A percentile compares a stretch with the other conserved stretches of the same genome.
Conservation (phyloP, 1,284 basidiomycete genomes). For the Thecaphora frezii region DNA sequence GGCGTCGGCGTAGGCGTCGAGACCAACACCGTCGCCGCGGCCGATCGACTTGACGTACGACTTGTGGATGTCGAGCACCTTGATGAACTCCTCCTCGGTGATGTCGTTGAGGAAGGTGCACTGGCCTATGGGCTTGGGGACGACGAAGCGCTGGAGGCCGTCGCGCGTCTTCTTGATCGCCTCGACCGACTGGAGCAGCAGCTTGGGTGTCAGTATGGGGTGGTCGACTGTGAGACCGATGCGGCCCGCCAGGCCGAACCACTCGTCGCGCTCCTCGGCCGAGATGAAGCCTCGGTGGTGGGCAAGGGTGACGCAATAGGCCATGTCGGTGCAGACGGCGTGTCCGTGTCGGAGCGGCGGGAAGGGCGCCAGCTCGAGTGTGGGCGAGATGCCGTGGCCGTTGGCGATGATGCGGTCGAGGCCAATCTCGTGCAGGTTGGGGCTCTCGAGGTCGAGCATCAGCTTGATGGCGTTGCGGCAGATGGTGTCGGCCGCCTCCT, state of each 20-base stretch:
- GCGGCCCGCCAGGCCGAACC: slow-evolving; percentile 59
- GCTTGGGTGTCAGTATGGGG: slow-evolving; percentile 59
- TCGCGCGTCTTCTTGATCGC: slow-evolving; percentile 63
- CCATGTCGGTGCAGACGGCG: slow-evolving; percentile 62
- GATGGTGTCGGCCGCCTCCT: slow-evolving; percentile 58
- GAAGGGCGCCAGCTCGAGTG: slow-evolving; percentile 59
- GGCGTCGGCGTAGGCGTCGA: slow-evolving; percentile 62
- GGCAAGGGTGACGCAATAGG: slow-evolving; percentile 61
- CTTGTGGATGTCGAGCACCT: slow-evolving; percentile 61
- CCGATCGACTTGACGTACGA: slow-evolving; percentile 55
- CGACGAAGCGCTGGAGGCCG: slow-evolving; percentile 62
- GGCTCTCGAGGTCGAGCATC: slow-evolving; percentile 63
- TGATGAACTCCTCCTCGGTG: slow-evolving; percentile 59
- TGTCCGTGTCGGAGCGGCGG: slow-evolving; percentile 59
- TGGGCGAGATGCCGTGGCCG: slow-evolving; percentile 62
- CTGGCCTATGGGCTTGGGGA: slow-evolving; percentile 61
- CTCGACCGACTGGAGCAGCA: slow-evolving; percentile 59
- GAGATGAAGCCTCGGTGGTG: slow-evolving; percentile 60
- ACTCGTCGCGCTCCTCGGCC: slow-evolving; percentile 61
- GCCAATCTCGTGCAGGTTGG: slow-evolving; percentile 63
- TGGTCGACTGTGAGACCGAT: slow-evolving; percentile 63
- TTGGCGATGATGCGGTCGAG: slow-evolving; percentile 63
- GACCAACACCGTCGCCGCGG: slow-evolving; percentile 58
- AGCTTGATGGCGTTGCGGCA: slow-evolving; percentile 62
- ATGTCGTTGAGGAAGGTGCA: slow-evolving; percentile 63